Base-by-base conservation (phyloP, 2,329 filamentous ascomycete genomes). In the Claviceps pusilla region DNA sequence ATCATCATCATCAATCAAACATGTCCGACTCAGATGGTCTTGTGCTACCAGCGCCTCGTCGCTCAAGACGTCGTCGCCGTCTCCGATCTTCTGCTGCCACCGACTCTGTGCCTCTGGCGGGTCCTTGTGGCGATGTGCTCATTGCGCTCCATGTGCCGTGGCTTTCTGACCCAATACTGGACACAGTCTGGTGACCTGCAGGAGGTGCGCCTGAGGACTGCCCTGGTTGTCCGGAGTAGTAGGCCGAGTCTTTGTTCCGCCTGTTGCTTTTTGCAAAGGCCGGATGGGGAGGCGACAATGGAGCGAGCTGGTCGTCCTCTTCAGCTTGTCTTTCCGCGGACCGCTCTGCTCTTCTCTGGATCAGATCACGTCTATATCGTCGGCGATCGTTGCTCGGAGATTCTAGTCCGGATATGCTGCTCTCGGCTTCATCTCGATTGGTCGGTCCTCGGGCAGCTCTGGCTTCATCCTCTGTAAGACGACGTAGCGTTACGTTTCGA, bases 391-490 rank as follows among this genome's bases (percentile, higher is more conserved):
- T 65, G 14, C 68, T 71, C 1, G 74, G 74, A 5, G 74, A 74
- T 31, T 82, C 80, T n/a, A 72, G 70, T 5, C 73, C 80, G 3
- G 78, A 82, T 2, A 80, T 58, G 60, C 76, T 82, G 62, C 76
- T 80, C 37, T 74, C 66, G 10, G 78, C 80, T 56, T 76, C 75
- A 47, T 68, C 71, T 51, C 78, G 69, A 48, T 66, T 65, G 42
- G 70, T 64, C 10, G 68, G 65, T 48, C 71, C 70, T 12, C 69
- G 65, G 4, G 65, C 68, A 35, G 71, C 71, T 39, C 71, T 70
- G 3, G 76, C 72, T 63, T 84, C 81, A 57, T 80, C 76, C 31
- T 82, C 79, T 0, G 81, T 82, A 29, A 84, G 67, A 41, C 78
- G 73, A 42, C 80, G 75, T 46, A 84, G 68, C 14, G 80, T 84